Evolutionary conservation across 163 green algal genomes (phyloP).

Genomic region (Scenedesmus sp.): DNA sequence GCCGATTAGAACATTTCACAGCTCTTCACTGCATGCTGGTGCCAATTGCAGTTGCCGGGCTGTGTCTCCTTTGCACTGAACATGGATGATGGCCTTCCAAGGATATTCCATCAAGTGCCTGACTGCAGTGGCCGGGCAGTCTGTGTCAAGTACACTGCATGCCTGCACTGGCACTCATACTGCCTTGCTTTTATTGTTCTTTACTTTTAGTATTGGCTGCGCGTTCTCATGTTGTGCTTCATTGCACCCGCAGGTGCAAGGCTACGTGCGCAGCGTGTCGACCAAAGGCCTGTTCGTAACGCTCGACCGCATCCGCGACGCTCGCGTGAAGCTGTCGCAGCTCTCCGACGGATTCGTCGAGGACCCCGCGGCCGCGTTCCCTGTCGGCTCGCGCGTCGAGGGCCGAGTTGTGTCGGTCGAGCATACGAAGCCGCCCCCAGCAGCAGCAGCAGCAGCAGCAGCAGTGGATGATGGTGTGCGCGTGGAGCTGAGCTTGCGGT

Average conservation of each 20-base stretch:
- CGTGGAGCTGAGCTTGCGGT: conserved; percentile 77
- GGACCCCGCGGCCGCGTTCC: conserved; percentile 83
- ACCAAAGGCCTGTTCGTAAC: conserved; percentile 80
- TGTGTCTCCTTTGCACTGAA: no score
- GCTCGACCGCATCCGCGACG: conserved; percentile 74
- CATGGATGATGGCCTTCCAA: no score
- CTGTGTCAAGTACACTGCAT: no score
- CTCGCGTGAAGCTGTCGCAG: conserved; percentile 83
- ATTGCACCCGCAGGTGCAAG: conserved; percentile 34
- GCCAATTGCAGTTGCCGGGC: background rate
- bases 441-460: conserved; percentile 54
- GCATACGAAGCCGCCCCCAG: conserved; percentile 40
- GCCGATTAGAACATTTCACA: background rate
- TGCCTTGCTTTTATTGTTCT: no score
- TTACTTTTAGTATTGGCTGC: no score
- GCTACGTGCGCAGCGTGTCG: conserved; percentile 80
- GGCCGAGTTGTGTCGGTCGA: conserved; percentile 69
- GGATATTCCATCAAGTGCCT: no score
- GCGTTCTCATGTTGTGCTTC: background rate
- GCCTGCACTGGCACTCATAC: no score
- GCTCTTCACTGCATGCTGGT: background rate
- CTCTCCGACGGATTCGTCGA: conserved; percentile 89
- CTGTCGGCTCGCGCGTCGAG: conserved; percentile 78
- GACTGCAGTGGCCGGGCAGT: no score
- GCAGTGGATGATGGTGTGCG: conserved; percentile 51